A percentile compares a stretch with the other conserved stretches of the same genome.
These are phyloP conservation scores for Amyloporia xantha DNA, from an alignment of 768 basidiomycete genomes.

Conservation along the genomic window DNA sequence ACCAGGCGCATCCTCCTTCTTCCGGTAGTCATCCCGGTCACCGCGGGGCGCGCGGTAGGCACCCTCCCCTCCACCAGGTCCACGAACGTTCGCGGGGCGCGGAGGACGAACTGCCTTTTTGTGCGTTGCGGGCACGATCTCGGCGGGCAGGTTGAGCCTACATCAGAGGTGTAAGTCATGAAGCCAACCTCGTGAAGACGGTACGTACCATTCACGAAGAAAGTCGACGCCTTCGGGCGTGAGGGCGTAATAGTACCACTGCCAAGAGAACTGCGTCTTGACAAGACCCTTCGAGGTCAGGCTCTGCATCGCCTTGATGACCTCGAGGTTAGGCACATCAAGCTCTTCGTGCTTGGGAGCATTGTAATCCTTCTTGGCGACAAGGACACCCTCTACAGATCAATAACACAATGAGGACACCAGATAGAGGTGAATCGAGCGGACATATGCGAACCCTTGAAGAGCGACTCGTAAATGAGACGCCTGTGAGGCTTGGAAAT, in stretches of 20 bases:
- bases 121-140: constrained; percentile 97
- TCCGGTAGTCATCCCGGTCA: constrained; percentile 86
- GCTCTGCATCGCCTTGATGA: constrained; percentile 67
- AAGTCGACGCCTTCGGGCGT: constrained; percentile 97
- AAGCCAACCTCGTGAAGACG: too few species aligned
- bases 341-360: constrained; percentile 93
- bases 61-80: constrained; percentile 63
- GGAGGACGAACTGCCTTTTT: constrained; percentile 90
- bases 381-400: constrained; percentile 86
- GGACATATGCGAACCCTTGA: constrained; percentile 74
- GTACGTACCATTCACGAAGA: constrained; percentile 83
- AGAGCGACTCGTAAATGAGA: constrained; percentile 98
- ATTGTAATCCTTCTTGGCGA: constrained; percentile 99
- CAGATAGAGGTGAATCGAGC: neutral
- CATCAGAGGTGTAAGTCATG: too few species aligned
- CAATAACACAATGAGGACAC: neutral
- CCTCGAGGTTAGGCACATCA: constrained; percentile 58
- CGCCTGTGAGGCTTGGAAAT: constrained; percentile 95
- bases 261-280: constrained; percentile 99
- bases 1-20: constrained; percentile 86
- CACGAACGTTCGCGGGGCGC: constrained; percentile 69
- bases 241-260: constrained; percentile 97
- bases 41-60: constrained; percentile 84
- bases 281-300: constrained; percentile 75
- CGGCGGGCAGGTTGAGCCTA: constrained; percentile 89